Percentiles rank a stretch among this genome's conserved stretches.
phyloP scores from a whole-genome alignment of 257 asterid genomes.

The Solanum paucissectum region DNA sequence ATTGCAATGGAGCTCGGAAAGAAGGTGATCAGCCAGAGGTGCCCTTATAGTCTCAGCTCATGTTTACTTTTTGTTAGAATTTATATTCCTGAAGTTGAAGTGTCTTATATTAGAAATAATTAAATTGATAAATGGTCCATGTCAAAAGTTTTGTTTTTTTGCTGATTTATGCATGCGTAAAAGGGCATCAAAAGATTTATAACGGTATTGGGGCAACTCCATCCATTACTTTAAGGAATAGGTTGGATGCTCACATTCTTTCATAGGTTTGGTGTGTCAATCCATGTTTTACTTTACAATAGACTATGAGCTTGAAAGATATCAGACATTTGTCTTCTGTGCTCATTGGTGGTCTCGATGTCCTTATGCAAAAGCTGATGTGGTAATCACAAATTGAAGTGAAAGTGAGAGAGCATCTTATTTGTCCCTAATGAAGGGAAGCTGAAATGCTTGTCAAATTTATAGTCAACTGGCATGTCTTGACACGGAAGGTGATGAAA shows the following conservation, averaged over 20 bases:
- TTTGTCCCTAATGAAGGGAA: neutral
- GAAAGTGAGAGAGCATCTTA: neutral
- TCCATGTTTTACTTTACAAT: neutral
- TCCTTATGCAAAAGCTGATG: neutral
- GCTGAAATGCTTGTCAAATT: neutral
- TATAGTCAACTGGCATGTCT: neutral
- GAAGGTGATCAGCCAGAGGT: conserved; percentile 92
- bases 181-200: neutral
- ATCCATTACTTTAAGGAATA: neutral
- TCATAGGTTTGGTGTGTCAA: neutral
- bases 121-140: neutral
- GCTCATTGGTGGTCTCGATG: neutral
- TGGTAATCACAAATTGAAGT: neutral
- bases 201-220: neutral
- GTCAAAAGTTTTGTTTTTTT: neutral
- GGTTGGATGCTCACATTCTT: neutral
- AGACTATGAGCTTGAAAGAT: neutral
- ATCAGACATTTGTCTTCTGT: neutral
- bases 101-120: neutral
- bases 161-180: neutral
- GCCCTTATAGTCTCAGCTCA: neutral
- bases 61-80: neutral
- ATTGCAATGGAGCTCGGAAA: conserved; percentile 75
- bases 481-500: neutral
- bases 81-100: neutral